Base-by-base conservation (phyloP, 768 basidiomycete genomes). In the Lyophyllum atratum region DNA sequence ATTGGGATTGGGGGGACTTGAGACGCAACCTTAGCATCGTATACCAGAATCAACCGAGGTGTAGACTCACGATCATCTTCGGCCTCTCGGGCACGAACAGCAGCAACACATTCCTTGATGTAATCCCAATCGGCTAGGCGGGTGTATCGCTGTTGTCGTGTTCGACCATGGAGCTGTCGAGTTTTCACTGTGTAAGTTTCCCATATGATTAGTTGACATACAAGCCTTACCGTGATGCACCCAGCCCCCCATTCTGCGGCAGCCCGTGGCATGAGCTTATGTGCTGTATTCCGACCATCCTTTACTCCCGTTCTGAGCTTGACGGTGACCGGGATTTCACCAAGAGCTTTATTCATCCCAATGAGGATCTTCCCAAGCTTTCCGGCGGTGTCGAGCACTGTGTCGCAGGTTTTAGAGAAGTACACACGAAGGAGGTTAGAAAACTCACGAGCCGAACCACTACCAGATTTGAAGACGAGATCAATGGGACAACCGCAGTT, bases 401-500 rank as follows among this genome's bases (percentile, higher is more conserved):
- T 6, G 17, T 17, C 9, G 14, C 15, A 19, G 9, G 22, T 29
- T 52, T 31, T 49, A 58, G 42, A 44, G 43, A 43, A 11, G 43
- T 9, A 37, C 11, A 2, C 3, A 51, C n/a, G 15, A 21, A 26
- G n/a, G n/a, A n/a, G n/a, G n/a, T n/a, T n/a, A 46, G 49, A 42
- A 10, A 44, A 86, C 90, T 49, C 64, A 95, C 94, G 71, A 25
- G 95, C 95, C 55, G 90, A 91, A 0, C 95, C 95, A 54, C 93
- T 94, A 3, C 95, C 95, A 14, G 84, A 82, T 65, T 90, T 90
- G 75, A 95, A 97, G 1, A 99, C 92, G 42, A 98, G 76, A 71
- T 99, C 97, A 63, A 98, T 98, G 3, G 97, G 97, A 71, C 97
- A 98, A 7, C 95, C 95, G 71, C 93, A 92, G 66, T 99, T 99